These are phyloP conservation scores for Lobosporangium transversale DNA, from an alignment of 192 early-diverging fungal genomes.

Conservation along the genomic window DNA sequence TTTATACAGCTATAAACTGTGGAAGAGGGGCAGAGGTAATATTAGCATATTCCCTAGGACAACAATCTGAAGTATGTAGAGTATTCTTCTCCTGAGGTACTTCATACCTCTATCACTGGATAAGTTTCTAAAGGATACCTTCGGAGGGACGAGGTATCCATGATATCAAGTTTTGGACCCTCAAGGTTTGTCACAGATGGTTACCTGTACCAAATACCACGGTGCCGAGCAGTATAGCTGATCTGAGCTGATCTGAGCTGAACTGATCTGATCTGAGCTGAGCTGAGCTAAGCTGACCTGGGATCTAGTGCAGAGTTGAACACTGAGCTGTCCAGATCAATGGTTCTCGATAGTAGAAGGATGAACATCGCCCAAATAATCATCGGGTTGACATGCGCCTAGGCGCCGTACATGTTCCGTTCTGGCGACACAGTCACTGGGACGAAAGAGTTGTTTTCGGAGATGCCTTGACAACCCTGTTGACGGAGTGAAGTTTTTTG, in stretches of 20 bases:
- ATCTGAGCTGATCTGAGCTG: constrained; percentile 10
- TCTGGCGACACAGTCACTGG: constrained; percentile 16
- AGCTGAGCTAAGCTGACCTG: constrained; percentile 12
- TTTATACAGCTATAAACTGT: neutral
- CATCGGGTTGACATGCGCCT: constrained; percentile 46
- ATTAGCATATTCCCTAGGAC: too few relatives aligned
- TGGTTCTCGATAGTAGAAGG: constrained; percentile 37
- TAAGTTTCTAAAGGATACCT: constrained; percentile 29
- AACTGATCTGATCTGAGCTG: too few relatives aligned
- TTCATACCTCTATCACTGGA: constrained; percentile 55
- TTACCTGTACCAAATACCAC: constrained; percentile 35
- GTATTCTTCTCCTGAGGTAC: constrained; percentile 47
- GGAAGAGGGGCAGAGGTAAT: neutral
- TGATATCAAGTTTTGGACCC: constrained; percentile 51
- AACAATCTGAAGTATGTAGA: constrained; percentile 49
- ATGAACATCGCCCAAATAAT: constrained; percentile 22
- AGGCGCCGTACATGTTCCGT: constrained; percentile 23
- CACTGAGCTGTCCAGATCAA: constrained; percentile 26
- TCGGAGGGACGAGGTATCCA: constrained; percentile 18
- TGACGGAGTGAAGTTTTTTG: constrained; percentile 37
- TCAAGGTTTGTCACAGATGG: constrained; percentile 31
- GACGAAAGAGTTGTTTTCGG: constrained; percentile 42
- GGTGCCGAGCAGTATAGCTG: constrained; percentile 12
- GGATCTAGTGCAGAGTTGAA: constrained; percentile 15
- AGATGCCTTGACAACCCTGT: constrained; percentile 29